These are phyloP conservation scores for Candida chilensis DNA, from an alignment of 805 yeast species.

Conservation along the genomic window DNA sequence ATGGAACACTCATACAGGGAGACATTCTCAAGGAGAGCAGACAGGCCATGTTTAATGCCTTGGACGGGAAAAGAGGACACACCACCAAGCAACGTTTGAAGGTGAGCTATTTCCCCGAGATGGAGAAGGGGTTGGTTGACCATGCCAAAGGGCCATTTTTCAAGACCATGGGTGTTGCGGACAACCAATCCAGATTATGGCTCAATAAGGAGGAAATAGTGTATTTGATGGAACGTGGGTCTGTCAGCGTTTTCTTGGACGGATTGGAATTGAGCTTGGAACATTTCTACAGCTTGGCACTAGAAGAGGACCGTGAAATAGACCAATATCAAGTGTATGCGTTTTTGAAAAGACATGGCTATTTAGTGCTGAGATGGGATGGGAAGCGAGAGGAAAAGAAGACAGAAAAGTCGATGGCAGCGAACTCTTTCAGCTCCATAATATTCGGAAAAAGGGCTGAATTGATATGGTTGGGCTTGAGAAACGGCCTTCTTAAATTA, in stretches of 20 bases:
- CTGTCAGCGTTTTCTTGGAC: slow-evolving; percentile 19
- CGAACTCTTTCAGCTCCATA: neutral
- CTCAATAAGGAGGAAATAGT: slow-evolving; percentile 61
- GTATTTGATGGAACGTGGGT: slow-evolving; percentile 77
- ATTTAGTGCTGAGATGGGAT: slow-evolving; percentile 37
- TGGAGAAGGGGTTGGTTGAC: slow-evolving; percentile 18
- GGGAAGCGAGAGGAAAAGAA: slow-evolving; percentile 8
- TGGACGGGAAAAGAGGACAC: slow-evolving; percentile 40
- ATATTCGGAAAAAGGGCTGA: slow-evolving; percentile 2
- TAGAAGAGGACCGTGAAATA: slow-evolving; percentile 28
- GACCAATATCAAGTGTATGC: slow-evolving; percentile 63
- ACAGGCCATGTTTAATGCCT: slow-evolving; percentile 64
- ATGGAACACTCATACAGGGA: slow-evolving; percentile 51
- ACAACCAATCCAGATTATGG: slow-evolving; percentile 36
- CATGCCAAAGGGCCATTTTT: slow-evolving; percentile 65
- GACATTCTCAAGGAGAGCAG: slow-evolving; percentile 42
- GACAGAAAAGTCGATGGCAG: slow-evolving; percentile 15
- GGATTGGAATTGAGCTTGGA: slow-evolving; percentile 44
- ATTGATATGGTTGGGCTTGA: neutral
- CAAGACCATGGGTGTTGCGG: slow-evolving; percentile 61
- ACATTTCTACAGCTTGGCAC: slow-evolving; percentile 48
- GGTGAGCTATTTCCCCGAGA: slow-evolving; percentile 34
- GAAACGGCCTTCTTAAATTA: slow-evolving; percentile 2
- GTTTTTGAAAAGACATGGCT: slow-evolving; percentile 71
- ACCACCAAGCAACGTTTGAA: slow-evolving; percentile 37